Evolutionary conservation across 2,329 filamentous ascomycete species (phyloP).

Genomic region (Fusarium sp.): DNA sequence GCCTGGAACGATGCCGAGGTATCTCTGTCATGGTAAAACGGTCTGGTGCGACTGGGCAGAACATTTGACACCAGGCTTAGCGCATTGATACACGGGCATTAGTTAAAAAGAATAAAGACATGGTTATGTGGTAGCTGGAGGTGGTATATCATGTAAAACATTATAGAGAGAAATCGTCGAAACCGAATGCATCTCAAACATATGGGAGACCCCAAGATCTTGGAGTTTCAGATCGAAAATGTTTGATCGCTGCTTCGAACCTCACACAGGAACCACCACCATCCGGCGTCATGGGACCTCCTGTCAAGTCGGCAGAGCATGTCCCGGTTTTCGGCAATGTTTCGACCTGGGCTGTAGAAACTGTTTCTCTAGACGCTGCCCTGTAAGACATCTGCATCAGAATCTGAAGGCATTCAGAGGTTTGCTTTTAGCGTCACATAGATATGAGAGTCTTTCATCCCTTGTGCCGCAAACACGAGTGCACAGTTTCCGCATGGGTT

Average conservation of each 20-base stretch:
- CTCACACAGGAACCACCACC: constrained; percentile 41
- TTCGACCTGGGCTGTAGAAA: constrained; percentile 22
- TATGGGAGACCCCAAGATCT: constrained; percentile 36
- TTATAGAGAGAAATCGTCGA: constrained; percentile 11
- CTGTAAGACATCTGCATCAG: constrained; percentile 39
- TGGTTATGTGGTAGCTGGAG: background rate
- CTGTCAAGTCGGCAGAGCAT: constrained; percentile 30
- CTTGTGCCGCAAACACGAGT: constrained; percentile 17
- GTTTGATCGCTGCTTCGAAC: constrained; percentile 46
- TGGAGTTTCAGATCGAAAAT: constrained; percentile 35
- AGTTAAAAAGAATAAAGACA: background rate
- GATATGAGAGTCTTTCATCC: constrained; percentile 1
- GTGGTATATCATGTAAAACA: background rate
- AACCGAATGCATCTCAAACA: constrained; percentile 32
- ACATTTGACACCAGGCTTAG: constrained; percentile 24
- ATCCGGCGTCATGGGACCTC: constrained; percentile 43
- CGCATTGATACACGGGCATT: background rate
- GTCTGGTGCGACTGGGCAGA: constrained; percentile 35
- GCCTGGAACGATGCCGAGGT: constrained; percentile 34
- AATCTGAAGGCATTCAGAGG: constrained; percentile 25
- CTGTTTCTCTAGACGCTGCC: constrained; percentile 33
- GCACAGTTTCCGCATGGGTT: constrained; percentile 20
- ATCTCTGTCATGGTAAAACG: constrained; percentile 8
- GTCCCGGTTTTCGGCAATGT: constrained; percentile 30
- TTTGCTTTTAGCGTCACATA: constrained; percentile 30